phyloP scores from a whole-genome alignment of 441 rosid genomes.

The Erysimum pusillum region DNA sequence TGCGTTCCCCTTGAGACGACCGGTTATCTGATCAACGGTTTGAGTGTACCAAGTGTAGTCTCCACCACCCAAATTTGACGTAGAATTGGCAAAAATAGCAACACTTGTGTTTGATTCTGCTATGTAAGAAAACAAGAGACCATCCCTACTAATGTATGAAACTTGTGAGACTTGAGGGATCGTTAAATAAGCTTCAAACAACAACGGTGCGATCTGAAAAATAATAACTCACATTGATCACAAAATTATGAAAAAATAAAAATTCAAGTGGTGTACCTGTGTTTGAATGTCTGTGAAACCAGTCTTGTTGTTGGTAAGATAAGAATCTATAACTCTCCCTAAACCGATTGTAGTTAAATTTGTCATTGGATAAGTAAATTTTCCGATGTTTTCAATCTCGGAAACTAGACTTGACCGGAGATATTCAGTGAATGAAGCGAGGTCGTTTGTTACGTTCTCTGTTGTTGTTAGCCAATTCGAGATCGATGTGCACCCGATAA shows the following conservation, averaged over 20 bases:
- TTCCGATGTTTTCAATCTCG: constrained; percentile 51
- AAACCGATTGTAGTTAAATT: constrained; percentile 52
- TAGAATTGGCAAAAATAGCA: constrained; percentile 56
- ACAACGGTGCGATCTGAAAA: constrained; percentile 61
- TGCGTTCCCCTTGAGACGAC: constrained; percentile 56
- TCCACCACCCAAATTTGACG: constrained; percentile 28
- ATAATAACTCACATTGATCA: background rate
- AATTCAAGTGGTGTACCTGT: constrained; percentile 40
- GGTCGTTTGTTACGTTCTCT: constrained; percentile 35
- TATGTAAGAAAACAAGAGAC: constrained; percentile 62
- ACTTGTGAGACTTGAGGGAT: constrained; percentile 67
- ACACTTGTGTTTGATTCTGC: constrained; percentile 46
- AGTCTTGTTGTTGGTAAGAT: constrained; percentile 38
- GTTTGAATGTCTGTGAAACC: constrained; percentile 39
- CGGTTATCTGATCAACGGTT: constrained; percentile 54
- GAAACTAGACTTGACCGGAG: constrained; percentile 48
- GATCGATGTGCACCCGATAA: constrained; percentile 39
- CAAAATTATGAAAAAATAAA: background rate
- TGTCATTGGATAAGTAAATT: background rate
- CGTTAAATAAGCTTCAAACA: constrained; percentile 59
- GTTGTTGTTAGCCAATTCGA: constrained; percentile 53
- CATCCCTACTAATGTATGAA: constrained; percentile 62
- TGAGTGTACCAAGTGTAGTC: constrained; percentile 64
- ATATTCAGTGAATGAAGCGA: constrained; percentile 36
- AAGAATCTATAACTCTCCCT: constrained; percentile 54